phyloP scores from a whole-genome alignment of 2,329 filamentous ascomycete species.

The Orbilia javanica region DNA sequence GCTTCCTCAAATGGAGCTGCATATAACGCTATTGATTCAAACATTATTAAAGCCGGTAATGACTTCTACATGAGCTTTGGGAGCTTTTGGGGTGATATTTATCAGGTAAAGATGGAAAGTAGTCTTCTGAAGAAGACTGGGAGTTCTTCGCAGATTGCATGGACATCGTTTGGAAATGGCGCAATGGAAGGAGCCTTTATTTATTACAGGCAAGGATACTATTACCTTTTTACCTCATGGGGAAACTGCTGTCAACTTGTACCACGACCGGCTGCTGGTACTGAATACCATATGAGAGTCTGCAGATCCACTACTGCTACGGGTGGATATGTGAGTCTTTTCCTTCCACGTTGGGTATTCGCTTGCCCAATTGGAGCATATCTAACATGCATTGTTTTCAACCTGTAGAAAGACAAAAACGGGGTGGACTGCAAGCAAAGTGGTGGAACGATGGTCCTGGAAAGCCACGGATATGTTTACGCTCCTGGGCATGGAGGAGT shows the following conservation, averaged over 20 bases:
- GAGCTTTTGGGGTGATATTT: constrained; percentile 77
- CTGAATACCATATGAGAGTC: constrained; percentile 76
- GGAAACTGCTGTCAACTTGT: constrained; percentile 76
- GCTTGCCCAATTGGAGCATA: background rate
- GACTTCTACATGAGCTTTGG: constrained; percentile 73
- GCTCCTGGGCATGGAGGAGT: constrained; percentile 75
- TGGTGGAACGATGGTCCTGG: constrained; percentile 74
- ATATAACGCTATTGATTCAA: constrained; percentile 75
- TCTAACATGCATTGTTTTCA: background rate
- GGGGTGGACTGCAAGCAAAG: constrained; percentile 70
- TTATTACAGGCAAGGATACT: constrained; percentile 71
- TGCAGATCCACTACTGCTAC: constrained; percentile 71
- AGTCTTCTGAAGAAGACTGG: constrained; percentile 63
- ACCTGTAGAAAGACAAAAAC: constrained; percentile 67
- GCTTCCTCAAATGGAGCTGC: constrained; percentile 65
- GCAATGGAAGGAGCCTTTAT: constrained; percentile 72
- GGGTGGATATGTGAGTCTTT: constrained; percentile 68
- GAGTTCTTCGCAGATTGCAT: constrained; percentile 69
- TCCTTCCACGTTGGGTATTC: constrained; percentile 62
- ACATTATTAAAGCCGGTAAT: constrained; percentile 67
- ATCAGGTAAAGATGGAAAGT: constrained; percentile 70
- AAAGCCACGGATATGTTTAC: constrained; percentile 73
- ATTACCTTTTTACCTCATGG: constrained; percentile 75
- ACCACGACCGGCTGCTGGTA: constrained; percentile 69
- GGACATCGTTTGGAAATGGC: constrained; percentile 69